Base-by-base conservation (phyloP, 2,329 filamentous ascomycete genomes). In the Aureobasidium sp. region DNA sequence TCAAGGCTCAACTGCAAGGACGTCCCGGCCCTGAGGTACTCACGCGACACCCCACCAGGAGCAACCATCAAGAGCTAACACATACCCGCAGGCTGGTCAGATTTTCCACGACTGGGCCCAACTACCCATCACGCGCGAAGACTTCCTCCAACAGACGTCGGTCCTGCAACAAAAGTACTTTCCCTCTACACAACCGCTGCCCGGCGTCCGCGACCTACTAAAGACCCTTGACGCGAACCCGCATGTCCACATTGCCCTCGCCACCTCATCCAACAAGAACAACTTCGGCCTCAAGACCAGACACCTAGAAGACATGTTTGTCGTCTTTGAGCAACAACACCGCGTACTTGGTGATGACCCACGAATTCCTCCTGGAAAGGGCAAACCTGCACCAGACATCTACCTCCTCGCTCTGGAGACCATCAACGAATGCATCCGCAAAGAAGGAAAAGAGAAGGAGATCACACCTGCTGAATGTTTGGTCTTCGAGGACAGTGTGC, bases 401-500 rank as follows among this genome's bases (percentile, higher is more conserved):
- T 97, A 96, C 75, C 77, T 95, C 9, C 79, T 97, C 0, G 93
- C 94, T 0, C 78, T 99, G 61, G 80, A 89, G 74, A 89, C 86
- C 3, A 87, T 99, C 72, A 99, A 99, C 75, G 83, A 84, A 47
- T 84, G 85, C 17, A 78, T 95, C 7, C 77, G 77, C 12, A 65
- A 79, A 0, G 76, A 80, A 3, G 85, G 84, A 0, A 85, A 88
- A 57, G 77, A 81, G 66, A 77, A 82, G 63, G 79, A 81, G 59
- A 87, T 99, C 65, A 79, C 72, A 60, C 91, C 91, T 0, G 88
- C 89, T 67, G 93, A 97, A 75, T 97, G 94, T 72, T 80, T 99
- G 17, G 94, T 97, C 0, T 97, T 99, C 69, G 94, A 99, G 76
- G 94, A 99, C 74, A 90, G 88, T 49, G 92, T 97, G 1, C 90